Conservation (phyloP, 2,329 filamentous ascomycete species). For the Ceratocystis eucalypticola region DNA sequence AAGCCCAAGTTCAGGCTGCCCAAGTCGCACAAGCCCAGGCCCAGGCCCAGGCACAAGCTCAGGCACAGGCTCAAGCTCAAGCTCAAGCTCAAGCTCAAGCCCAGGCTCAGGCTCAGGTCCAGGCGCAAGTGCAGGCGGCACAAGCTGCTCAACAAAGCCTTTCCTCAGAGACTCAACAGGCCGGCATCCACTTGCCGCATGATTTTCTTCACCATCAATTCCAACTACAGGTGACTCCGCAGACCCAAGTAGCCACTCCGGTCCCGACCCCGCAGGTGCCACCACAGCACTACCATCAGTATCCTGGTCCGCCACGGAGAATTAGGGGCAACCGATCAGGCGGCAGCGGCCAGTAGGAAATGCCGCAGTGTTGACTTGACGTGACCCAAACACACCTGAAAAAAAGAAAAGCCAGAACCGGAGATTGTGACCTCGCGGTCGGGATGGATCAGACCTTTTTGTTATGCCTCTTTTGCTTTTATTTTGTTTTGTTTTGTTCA, state of each 20-base stretch:
- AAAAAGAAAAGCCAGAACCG: not conserved
- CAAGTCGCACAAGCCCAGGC: conserved; percentile 9
- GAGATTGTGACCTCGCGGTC: conserved; percentile 7
- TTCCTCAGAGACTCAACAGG: conserved; percentile 7
- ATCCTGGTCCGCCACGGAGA: conserved; percentile 13
- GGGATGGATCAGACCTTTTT: not conserved
- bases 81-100: conserved; percentile 11
- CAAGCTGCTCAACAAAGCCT: conserved; percentile 20
- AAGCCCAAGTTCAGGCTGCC: conserved; percentile 1
- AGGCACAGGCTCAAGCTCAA: conserved; percentile 9
- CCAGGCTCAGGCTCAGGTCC: conserved; percentile 23
- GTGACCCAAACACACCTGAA: too few species aligned
- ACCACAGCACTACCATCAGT: conserved; percentile 15
- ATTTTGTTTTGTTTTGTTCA: conserved; percentile 1
- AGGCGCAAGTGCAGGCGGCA: conserved; percentile 17
- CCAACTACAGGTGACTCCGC: conserved; percentile 13
- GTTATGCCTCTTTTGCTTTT: not conserved
- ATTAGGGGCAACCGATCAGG: not conserved
- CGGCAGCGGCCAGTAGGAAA: not conserved
- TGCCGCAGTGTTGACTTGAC: not conserved
- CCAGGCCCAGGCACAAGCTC: conserved; percentile 4
- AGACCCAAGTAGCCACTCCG: conserved; percentile 2
- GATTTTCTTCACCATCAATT: conserved; percentile 18
- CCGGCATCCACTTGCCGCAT: conserved; percentile 2
- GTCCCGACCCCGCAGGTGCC: conserved; percentile 11